Evolutionary conservation across 1,284 basidiomycete genomes (phyloP).

Genomic region (Melampsora americana): DNA sequence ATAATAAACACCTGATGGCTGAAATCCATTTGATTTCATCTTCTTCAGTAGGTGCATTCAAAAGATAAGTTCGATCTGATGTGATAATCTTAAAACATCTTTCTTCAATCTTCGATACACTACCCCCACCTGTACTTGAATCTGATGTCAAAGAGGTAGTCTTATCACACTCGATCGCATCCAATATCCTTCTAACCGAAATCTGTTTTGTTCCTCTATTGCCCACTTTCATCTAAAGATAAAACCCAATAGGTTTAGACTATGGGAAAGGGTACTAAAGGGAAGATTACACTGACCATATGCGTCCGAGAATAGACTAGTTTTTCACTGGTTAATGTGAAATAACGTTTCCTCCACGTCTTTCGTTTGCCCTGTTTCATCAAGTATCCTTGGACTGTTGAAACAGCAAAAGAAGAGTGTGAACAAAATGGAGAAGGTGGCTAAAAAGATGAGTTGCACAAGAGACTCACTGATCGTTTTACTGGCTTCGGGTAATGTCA

Average conservation of each 20-base stretch:
- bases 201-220: conserved; percentile 77
- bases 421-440: background rate
- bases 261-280: background rate
- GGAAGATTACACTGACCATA: conserved; percentile 51
- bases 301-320: conserved; percentile 55
- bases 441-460: background rate
- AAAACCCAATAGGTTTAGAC: background rate
- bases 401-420: background rate
- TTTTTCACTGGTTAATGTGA: conserved; percentile 53
- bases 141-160: conserved; percentile 53
- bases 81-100: conserved; percentile 90
- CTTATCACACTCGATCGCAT: conserved; percentile 82
- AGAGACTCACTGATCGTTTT: conserved; percentile 40
- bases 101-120: conserved; percentile 55
- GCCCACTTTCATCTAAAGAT: conserved; percentile 63
- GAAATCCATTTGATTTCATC: conserved; percentile 98
- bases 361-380: conserved; percentile 96
- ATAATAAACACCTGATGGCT: conserved; percentile 83
- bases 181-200: conserved; percentile 77
- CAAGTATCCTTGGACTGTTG: conserved; percentile 69
- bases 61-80: conserved; percentile 78
- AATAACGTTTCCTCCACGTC: conserved; percentile 80
- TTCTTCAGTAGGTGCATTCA: conserved; percentile 93
- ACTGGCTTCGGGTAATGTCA: conserved; percentile 34
- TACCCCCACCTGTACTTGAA: conserved; percentile 42